Conservation (phyloP, 2,329 filamentous ascomycete species). For the Fusarium pininemorale region DNA sequence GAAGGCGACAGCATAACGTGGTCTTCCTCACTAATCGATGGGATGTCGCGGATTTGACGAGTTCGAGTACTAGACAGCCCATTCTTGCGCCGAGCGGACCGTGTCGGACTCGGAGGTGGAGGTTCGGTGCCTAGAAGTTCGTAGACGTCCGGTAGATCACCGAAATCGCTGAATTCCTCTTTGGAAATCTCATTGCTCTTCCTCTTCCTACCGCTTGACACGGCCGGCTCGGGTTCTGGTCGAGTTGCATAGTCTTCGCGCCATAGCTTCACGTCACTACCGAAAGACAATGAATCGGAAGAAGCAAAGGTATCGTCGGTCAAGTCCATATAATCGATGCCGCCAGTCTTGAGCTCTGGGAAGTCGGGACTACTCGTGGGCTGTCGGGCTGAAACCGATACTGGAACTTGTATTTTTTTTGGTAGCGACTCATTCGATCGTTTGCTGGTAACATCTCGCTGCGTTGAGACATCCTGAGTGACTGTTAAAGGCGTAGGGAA, state of each 20-base stretch:
- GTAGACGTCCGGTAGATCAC: slow-evolving; percentile 65
- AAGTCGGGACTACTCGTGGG: slow-evolving; percentile 45
- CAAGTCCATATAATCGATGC: slow-evolving; percentile 53
- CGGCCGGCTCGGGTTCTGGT: slow-evolving; percentile 49
- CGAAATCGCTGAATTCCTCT: slow-evolving; percentile 49
- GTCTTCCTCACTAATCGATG: slow-evolving; percentile 33
- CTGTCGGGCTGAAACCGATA: background rate
- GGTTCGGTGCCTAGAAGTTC: slow-evolving; percentile 56
- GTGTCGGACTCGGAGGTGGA: slow-evolving; percentile 48
- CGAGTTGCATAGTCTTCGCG: slow-evolving; percentile 53
- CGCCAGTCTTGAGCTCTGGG: slow-evolving; percentile 48
- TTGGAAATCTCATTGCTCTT: slow-evolving; percentile 60
- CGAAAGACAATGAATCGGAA: slow-evolving; percentile 49
- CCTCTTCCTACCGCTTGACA: slow-evolving; percentile 58
- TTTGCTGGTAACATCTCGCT: slow-evolving; percentile 29
- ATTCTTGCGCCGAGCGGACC: slow-evolving; percentile 36
- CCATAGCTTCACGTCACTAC: slow-evolving; percentile 54
- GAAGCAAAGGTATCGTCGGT: slow-evolving; percentile 50
- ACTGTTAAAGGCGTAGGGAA: slow-evolving; percentile 52
- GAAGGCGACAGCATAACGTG: slow-evolving; percentile 41
- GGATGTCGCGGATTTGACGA: slow-evolving; percentile 28
- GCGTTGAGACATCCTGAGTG: slow-evolving; percentile 26
- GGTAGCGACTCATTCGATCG: slow-evolving; percentile 35
- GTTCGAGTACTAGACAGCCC: slow-evolving; percentile 24
- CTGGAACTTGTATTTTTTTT: slow-evolving; percentile 37